These are phyloP conservation scores for Saccharomyces hybrid DNA, from an alignment of 1,139 yeast species.

Conservation along the genomic window DNA sequence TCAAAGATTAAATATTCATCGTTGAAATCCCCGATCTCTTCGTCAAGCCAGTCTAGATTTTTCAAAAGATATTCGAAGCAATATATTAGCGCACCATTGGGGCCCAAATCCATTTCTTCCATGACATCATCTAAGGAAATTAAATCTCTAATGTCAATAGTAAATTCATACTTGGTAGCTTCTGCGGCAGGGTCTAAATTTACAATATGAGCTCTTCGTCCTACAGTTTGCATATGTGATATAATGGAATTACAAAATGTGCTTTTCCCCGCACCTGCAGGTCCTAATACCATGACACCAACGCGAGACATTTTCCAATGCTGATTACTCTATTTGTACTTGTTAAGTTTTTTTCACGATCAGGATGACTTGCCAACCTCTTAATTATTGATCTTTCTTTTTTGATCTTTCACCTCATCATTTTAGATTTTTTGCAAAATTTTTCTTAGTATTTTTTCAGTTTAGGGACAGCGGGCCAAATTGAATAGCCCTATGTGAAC, in stretches of 20 bases:
- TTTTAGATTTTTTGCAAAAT: not conserved
- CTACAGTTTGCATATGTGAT: slow-evolving; percentile 79
- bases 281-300: slow-evolving; percentile 92
- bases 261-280: slow-evolving; percentile 95
- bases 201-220: slow-evolving; percentile 89
- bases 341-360: not conserved
- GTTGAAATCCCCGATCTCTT: slow-evolving; percentile 85
- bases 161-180: slow-evolving; percentile 82
- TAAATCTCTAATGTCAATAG: slow-evolving; percentile 85
- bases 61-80: slow-evolving; percentile 85
- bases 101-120: slow-evolving; percentile 91
- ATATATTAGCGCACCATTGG: slow-evolving; percentile 89
- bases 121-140: slow-evolving; percentile 92
- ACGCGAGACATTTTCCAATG: slow-evolving; percentile 73
- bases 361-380: not conserved
- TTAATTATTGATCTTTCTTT: not conserved
- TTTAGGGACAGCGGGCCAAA: slow-evolving; percentile 7
- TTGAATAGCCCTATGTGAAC: not conserved
- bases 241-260: slow-evolving; percentile 87
- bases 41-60: slow-evolving; percentile 93
- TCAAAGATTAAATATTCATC: slow-evolving; percentile 93
- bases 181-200: slow-evolving; percentile 98
- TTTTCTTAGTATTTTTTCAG: not conserved
- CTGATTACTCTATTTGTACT: not conserved
- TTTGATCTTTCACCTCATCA: not conserved